Base-by-base conservation (phyloP, 2,329 filamentous ascomycete species). In the Onygenales sp. region DNA sequence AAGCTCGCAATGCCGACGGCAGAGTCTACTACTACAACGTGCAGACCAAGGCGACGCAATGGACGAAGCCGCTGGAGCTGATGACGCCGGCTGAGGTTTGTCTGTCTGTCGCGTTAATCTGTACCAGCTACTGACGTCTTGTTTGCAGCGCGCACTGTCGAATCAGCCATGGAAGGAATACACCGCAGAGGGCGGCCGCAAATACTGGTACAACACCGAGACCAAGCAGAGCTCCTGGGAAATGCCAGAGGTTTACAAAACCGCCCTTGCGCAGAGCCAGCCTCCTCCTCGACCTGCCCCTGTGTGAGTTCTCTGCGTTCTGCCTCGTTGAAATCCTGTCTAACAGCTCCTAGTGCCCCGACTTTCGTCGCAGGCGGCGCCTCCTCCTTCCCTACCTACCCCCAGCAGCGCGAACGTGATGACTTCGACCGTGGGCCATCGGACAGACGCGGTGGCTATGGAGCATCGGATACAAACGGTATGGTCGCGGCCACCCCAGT, bases 181-280 rank as follows among this genome's bases (percentile, higher is more conserved):
- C 65, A 89, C 86, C 31, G 85, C 88, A 21, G 84, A 90, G 57
- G 87, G 88, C 58, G 93, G 92, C 46, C 84, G 85, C 63, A 88
- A 92, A 67, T 98, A 98, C 72, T 98, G 90, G 87, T 92, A 91
- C 70, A 93, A 98, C 70, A 87, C 85, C 36, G 86, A 94, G 70
- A 91, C 88, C 44, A 91, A 92, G 71, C 81, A 90, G 73, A 97
- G 90, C 68, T 89, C 87, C 34, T 98, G 93, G 93, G 86, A 91
- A 64, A 91, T 95, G 80, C 93, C 93, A 53, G 87, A 89, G 52
- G 82, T 75, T 57, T 91, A 91, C 72, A 89, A 87, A 65, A 79
- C 79, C 61, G 87, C 88, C 56, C 75, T 91, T 54, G 84, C 84
- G 50, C 80, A 82, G 58, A 17, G 17, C 17, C 67, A 67, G 52